Evolutionary conservation across 2,329 filamentous ascomycete genomes (phyloP), one percentile per base, ranked within the genome.

Genomic region (Ploettnerulaceae sp.): DNA sequence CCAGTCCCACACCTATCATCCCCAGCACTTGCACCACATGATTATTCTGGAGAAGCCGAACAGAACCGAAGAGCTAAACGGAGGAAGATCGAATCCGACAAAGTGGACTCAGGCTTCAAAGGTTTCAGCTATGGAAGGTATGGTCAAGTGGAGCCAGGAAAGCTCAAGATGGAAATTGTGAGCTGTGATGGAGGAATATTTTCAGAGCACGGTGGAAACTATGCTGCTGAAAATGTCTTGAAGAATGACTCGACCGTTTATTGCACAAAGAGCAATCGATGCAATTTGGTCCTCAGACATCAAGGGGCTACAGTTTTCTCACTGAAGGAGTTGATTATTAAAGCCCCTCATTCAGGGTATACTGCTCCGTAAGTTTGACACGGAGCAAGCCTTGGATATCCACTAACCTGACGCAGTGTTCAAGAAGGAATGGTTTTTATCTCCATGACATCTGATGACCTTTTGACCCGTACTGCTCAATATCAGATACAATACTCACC

Each of bases 361-460:
- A 90, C 89, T 50, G 83, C 88, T 57, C 89, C 89, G 86, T 94
- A 79, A 67, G 87, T 79, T 47, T 29, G 8, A 7, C 26, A n/a
- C 24, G 18, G 17, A 20, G n/a, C 21, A 12, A 12, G 20, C 31
- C 3, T 5, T 3, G 12, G 8, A 14, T 7, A 11, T 32, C 44
- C 46, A 41, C 51, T 60, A 55, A 61, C 33, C 20, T 47, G 63
- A 22, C 31, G 2, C 17, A 91, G 87, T 44, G 83, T 95, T 43
- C 84, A 91, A 66, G 86, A 95, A 74, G 91, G 93, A 34, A 84
- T 96, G 76, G 79, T 97, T 1, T 96, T 96, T 61, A 76, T 97
- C 21, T 79, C 87, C 35, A 95, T 96, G 90, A 77, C 81, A 31
- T 78, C 82, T 28, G 82, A 94, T 56, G 83, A 93, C 50, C 70